Percentiles rank a stretch among this genome's conserved stretches.
Conservation (phyloP, 225 moss, liverwort and hornwort genomes). For the Straminergon stramineum region DNA sequence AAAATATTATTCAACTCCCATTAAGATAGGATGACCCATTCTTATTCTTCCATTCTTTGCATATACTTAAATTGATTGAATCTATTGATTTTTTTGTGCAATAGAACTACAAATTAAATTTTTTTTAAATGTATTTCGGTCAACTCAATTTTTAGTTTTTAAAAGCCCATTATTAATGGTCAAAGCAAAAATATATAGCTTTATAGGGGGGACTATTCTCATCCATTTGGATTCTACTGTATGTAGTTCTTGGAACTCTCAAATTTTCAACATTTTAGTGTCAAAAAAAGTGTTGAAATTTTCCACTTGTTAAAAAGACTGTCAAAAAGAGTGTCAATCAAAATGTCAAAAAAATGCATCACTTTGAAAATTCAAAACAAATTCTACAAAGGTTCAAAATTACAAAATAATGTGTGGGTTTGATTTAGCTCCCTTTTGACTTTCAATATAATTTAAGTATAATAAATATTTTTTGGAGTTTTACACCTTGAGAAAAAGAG, state of each 20-base stretch:
- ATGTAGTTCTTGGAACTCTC: background rate
- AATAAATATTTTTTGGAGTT: no score
- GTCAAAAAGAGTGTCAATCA: background rate
- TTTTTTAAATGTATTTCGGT: background rate
- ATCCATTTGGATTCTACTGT: background rate
- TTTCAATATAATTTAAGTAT: background rate
- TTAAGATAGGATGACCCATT: background rate
- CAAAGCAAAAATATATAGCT: background rate
- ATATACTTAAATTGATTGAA: no score
- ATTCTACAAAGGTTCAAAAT: background rate
- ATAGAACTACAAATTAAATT: rapidly evolving
- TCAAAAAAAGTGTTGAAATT: rapidly evolving
- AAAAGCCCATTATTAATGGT: background rate
- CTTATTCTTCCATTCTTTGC: background rate
- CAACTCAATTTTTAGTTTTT: background rate
- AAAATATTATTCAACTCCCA: background rate
- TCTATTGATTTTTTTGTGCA: background rate
- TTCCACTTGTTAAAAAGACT: background rate
- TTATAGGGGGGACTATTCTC: background rate
- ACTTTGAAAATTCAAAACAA: background rate
- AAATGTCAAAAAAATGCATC: background rate
- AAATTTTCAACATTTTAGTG: background rate
- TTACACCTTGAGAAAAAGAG: background rate
- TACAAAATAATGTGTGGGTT: background rate
- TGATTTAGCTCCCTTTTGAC: background rate